Evolutionary conservation across 1,284 basidiomycete genomes (phyloP), one percentile per base, ranked within the genome.

Genomic region (Rugiboletus extremiorientalis): DNA sequence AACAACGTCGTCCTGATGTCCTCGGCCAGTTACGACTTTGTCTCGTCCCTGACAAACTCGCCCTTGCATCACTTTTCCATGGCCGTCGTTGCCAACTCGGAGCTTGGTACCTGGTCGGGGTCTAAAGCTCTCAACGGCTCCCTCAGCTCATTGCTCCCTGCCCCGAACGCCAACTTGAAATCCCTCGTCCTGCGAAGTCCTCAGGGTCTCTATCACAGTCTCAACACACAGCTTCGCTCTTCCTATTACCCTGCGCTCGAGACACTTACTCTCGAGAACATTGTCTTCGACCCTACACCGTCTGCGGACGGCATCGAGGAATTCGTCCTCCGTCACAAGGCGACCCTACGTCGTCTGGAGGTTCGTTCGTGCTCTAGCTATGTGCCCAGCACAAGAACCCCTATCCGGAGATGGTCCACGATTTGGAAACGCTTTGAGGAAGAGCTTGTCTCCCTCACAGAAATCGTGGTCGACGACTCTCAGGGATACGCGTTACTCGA

Each of bases 41-140:
- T 72, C 15, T 53, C 59, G 2, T 55, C 68, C 9, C 36, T 71
- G 42, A 54, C 47, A 1, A 55, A 73, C 41, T 61, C 71, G 6
- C 64, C 69, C n/a, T 30, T 74, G 20, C 60, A 69, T 3, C 66
- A 74, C 42, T 60, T 70, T 11, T 74, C 69, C 37, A 62, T 70
- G 50, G 61, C 69, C 14, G 58, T 73, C 33, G 60, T 74, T 30
- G 62, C 71, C 20, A 70, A 70, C 59, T 65, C 66, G 20, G 72
- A 72, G 36, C 56, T 73, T 12, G 52, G 58, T 22, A 43, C 33
- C 30, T 70, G 71, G 72, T 70, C 72, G 1, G 72, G 69, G 6
- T 73, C 69, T 2, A 70, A 74, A 47, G 54, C 64, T 3, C 50
- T 63, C 27, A 70, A 70, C 5, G 62, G 68, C 3, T 58, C 72